phyloP scores from a whole-genome alignment of 768 basidiomycete genomes.

The Amanita subjunquillea region DNA sequence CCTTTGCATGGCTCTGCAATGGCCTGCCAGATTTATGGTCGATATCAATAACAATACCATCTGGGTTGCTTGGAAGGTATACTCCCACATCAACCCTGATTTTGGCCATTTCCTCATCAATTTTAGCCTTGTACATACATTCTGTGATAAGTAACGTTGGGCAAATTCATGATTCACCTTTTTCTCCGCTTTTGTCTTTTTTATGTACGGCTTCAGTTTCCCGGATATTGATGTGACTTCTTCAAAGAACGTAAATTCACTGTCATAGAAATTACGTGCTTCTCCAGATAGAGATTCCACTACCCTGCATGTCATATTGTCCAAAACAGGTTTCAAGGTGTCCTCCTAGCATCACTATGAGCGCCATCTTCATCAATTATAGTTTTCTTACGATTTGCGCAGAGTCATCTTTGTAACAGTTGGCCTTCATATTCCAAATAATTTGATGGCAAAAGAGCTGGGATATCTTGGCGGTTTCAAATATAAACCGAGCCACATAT shows the following conservation, averaged over 20 bases:
- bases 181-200: slow-evolving; percentile 91
- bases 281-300: slow-evolving; percentile 83
- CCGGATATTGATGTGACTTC: slow-evolving; percentile 98
- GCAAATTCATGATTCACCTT: slow-evolving; percentile 42
- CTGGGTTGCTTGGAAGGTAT: slow-evolving; percentile 95
- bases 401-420: slow-evolving; percentile 86
- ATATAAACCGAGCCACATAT: slow-evolving; percentile 91
- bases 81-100: slow-evolving; percentile 91
- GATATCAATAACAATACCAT: slow-evolving; percentile 93
- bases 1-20: slow-evolving; percentile 96
- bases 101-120: slow-evolving; percentile 99
- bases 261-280: slow-evolving; percentile 82
- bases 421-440: slow-evolving; percentile 99
- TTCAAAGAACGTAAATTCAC: slow-evolving; percentile 92
- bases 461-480: slow-evolving; percentile 94
- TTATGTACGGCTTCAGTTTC: slow-evolving; percentile 93
- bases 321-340: slow-evolving; percentile 93
- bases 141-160: neutral
- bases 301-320: slow-evolving; percentile 71
- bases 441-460: slow-evolving; percentile 99
- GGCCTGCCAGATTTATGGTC: slow-evolving; percentile 96
- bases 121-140: slow-evolving; percentile 63
- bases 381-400: slow-evolving; percentile 60
- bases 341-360: slow-evolving; percentile 53
- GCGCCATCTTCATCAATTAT: neutral